Evolutionary conservation across 2,329 filamentous ascomycete species (phyloP), one percentile per base, ranked within the genome.

Genomic region (Leptographium lundbergii): DNA sequence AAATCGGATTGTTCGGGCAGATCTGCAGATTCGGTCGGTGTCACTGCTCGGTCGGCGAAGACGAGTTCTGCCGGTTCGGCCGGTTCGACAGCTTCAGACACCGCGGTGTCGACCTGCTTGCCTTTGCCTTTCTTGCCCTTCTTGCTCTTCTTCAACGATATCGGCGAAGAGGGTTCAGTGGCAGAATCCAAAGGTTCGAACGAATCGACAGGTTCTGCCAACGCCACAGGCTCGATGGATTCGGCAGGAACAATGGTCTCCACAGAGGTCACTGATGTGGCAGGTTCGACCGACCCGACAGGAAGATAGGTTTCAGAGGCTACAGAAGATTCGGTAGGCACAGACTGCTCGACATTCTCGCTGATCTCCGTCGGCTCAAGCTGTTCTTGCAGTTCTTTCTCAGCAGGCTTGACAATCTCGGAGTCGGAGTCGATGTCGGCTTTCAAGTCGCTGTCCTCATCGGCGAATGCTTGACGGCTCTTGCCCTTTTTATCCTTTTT

Each of bases 261-360:
- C 5, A 27, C 19, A n/a, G 50, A 3, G 27, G 29, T 22, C 13
- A 6, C 5, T n/a, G 50, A 14, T 3, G 22, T 3, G 22, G 24
- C 27, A 42, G 55, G 27, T 24, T 48, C 59, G 27, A 27, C 25
- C 7, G 39, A 14, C 11, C 32, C n/a, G 9, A 17, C 29, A 32
- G 55, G 6, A 24, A 22, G 10, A 25, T 24, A 17, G 11, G 14
- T 14, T n/a, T 48, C 54, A 22, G 25, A 25, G 2, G 13, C 53
- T 4, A n/a, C 39, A 27, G 45, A 5, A 17, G 52, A 5, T 50
- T 36, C 52, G 17, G 27, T 9, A 34, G 25, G 17, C 47, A 14
- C 22, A 29, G 24, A n/a, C 3, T 19, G 24, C 22, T 58, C 59
- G 39, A 57, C 22, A 61, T 61, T 50, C 65, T 66, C 62, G 45